These are phyloP conservation scores for Boletus subparvulus DNA, from an alignment of 768 basidiomycete genomes.

Conservation along the genomic window DNA sequence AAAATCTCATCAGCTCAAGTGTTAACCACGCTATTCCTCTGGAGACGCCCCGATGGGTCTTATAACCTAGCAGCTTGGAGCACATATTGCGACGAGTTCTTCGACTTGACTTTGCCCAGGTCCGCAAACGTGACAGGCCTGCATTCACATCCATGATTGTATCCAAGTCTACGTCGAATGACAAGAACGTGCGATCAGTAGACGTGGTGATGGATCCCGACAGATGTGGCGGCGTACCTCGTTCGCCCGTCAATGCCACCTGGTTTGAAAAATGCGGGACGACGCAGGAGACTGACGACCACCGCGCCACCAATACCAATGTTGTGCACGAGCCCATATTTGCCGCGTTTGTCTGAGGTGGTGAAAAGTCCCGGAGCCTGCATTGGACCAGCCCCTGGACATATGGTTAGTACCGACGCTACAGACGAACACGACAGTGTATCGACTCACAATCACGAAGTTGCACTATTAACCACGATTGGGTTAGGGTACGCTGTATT, in stretches of 20 bases:
- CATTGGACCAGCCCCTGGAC: constrained; percentile 79
- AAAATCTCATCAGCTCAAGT: not conserved
- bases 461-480: constrained; percentile 53
- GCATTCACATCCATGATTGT: constrained; percentile 75
- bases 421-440: not conserved
- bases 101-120: constrained; percentile 75
- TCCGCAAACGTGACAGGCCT: constrained; percentile 60
- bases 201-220: not conserved
- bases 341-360: constrained; percentile 61
- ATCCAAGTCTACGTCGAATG: constrained; percentile 57
- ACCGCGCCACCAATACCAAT: constrained; percentile 80
- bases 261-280: constrained; percentile 72
- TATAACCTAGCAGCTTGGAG: constrained; percentile 43
- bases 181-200: not conserved
- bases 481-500: not conserved
- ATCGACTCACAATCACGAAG: constrained; percentile 58
- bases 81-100: constrained; percentile 49
- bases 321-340: constrained; percentile 82
- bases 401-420: not conserved
- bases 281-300: constrained; percentile 70
- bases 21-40: too few relatives aligned
- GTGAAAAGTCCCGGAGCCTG: constrained; percentile 73
- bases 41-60: too few relatives aligned
- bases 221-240: constrained; percentile 42
- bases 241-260: constrained; percentile 67